Percentiles rank a stretch among this genome's conserved stretches.
Evolutionary conservation across 306 rosid genomes (phyloP).

Genomic region (Cucumis sativus): Cucumber_9930_V3 NC_026657.2:3171501-3172000

Average conservation of each 20-base stretch:
- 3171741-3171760: conserved; percentile 29
- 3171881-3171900: not conserved
- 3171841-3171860: conserved; percentile 17
- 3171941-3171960: not conserved
- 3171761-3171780: conserved; percentile 61
- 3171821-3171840: conserved; percentile 70
- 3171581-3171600: not conserved
- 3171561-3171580: not conserved
- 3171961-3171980: not conserved
- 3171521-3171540: conserved; percentile 13
- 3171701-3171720: conserved; percentile 32
- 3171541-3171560: conserved; percentile 4
- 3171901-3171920: not conserved
- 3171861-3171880: conserved; percentile 19
- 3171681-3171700: conserved; percentile 35
- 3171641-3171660: conserved; percentile 37
- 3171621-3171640: conserved; percentile 46
- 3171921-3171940: not conserved
- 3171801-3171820: conserved; percentile 52
- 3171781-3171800: conserved; percentile 73
- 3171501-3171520: conserved; percentile 96
- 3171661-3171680: conserved; percentile 21
- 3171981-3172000: not conserved
- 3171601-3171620: not conserved
- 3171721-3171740: conserved; percentile 33